phyloP scores from a whole-genome alignment of 2,329 filamentous ascomycete genomes.

The Colletotrichum neosansevieriae region DNA sequence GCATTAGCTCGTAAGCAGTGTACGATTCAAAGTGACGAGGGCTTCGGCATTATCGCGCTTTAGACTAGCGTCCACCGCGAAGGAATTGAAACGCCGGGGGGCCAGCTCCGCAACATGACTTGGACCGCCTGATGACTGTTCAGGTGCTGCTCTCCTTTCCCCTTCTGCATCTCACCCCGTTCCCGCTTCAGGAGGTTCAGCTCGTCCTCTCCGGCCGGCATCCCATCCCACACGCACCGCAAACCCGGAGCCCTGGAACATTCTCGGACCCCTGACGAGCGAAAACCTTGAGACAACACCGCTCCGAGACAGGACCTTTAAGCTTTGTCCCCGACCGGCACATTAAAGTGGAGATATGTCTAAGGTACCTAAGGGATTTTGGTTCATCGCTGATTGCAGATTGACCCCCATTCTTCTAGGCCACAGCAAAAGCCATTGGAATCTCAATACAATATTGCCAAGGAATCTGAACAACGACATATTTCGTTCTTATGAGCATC shows the following conservation, averaged over 20 bases:
- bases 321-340: conserved; percentile 7
- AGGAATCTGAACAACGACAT: neutral
- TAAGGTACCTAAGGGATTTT: conserved; percentile 9
- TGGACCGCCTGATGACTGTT: neutral
- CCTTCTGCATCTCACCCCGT: neutral
- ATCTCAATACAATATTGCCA: neutral
- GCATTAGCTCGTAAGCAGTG: neutral
- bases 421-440: neutral
- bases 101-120: conserved; percentile 19
- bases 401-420: neutral
- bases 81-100: conserved; percentile 3
- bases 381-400: conserved; percentile 5
- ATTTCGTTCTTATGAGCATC: neutral
- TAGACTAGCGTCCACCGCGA: conserved; percentile 1
- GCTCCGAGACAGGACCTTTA: neutral
- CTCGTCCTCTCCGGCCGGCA: neutral
- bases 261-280: neutral
- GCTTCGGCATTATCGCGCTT: conserved; percentile 22
- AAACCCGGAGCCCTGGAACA: neutral
- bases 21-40: neutral
- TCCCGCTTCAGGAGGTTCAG: neutral
- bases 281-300: too few relatives aligned
- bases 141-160: neutral
- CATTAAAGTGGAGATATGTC: conserved; percentile 14
- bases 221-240: neutral